phyloP scores from a whole-genome alignment of 441 rosid genomes.

The Adansonia gregorii region DNA sequence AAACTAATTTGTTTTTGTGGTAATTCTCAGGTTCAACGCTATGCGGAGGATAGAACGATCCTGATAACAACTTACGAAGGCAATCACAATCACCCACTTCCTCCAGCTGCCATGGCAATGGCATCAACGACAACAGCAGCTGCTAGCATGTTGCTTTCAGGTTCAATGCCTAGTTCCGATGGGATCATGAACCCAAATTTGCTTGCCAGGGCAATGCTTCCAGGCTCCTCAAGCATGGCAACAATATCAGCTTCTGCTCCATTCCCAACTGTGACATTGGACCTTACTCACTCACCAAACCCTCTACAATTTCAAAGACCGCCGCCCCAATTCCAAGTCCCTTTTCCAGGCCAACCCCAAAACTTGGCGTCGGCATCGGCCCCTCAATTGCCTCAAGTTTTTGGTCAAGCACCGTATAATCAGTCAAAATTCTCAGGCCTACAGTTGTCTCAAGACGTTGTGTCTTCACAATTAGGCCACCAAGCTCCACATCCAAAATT shows the following conservation, averaged over 20 bases:
- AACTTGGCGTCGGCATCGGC: conserved; percentile 29
- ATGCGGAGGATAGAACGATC: conserved; percentile 82
- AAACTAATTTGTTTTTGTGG: background rate
- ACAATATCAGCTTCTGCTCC: conserved; percentile 79
- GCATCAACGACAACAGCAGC: conserved; percentile 93
- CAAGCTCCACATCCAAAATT: conserved; percentile 21
- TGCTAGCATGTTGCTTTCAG: conserved; percentile 80
- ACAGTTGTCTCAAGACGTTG: conserved; percentile 54
- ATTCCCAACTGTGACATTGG: conserved; percentile 75
- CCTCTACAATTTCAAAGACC: conserved; percentile 51
- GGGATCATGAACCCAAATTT: conserved; percentile 77
- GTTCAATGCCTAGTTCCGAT: conserved; percentile 86
- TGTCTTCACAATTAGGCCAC: conserved; percentile 33
- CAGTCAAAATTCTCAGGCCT: conserved; percentile 74
- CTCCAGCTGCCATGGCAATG: conserved; percentile 90
- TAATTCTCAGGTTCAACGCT: conserved; percentile 76
- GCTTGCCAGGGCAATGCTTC: conserved; percentile 73
- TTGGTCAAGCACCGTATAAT: conserved; percentile 57
- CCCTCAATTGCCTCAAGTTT: conserved; percentile 48
- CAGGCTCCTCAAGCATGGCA: conserved; percentile 69
- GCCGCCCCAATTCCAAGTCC: conserved; percentile 44
- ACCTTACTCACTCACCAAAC: conserved; percentile 67
- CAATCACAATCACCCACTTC: conserved; percentile 93
- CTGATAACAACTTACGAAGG: conserved; percentile 92
- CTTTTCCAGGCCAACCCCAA: conserved; percentile 47